phyloP scores from a whole-genome alignment of 345 rosid genomes.

The Pelargonium nanum region DNA sequence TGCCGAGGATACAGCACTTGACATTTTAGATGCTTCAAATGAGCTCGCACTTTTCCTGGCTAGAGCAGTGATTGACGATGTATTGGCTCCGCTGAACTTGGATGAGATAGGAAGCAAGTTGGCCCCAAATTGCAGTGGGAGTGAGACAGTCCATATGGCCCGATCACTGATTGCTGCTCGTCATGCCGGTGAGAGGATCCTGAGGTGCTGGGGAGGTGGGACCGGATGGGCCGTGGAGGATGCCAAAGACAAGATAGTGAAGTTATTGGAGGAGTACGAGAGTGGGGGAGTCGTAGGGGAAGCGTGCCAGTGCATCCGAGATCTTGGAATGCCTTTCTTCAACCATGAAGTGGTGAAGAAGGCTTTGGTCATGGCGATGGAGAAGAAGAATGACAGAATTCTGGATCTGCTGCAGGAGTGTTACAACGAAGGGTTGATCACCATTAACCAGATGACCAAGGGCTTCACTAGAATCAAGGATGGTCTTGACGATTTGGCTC shows the following conservation, averaged over 20 bases:
- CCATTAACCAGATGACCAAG: constrained; percentile 83
- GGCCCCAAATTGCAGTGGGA: constrained; percentile 75
- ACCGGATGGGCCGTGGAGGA: constrained; percentile 99
- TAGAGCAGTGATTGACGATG: constrained; percentile 94
- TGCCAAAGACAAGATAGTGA: constrained; percentile 94
- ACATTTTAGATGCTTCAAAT: constrained; percentile 89
- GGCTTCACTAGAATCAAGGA: constrained; percentile 83
- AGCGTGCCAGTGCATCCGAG: constrained; percentile 96
- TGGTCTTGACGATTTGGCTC: constrained; percentile 83
- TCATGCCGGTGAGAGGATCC: constrained; percentile 94
- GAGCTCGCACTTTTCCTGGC: constrained; percentile 96
- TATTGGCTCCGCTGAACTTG: constrained; percentile 78
- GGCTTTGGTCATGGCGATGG: constrained; percentile 99
- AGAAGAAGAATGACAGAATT: constrained; percentile 87
- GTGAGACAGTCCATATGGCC: constrained; percentile 68
- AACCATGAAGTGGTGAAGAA: constrained; percentile 99
- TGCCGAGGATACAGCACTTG: constrained; percentile 91
- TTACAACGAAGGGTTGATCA: constrained; percentile 80
- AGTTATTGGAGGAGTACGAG: constrained; percentile 87
- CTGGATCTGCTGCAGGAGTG: constrained; percentile 79
- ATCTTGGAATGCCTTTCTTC: constrained; percentile 93
- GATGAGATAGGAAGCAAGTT: constrained; percentile 72
- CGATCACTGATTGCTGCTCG: constrained; percentile 78
- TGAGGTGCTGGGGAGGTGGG: constrained; percentile 99
- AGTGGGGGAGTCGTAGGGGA: constrained; percentile 82